Evolutionary conservation across 495 filamentous ascomycete species (phyloP), one percentile per base, ranked within the genome.

Genomic region (Aspergillus ellipticus): DNA sequence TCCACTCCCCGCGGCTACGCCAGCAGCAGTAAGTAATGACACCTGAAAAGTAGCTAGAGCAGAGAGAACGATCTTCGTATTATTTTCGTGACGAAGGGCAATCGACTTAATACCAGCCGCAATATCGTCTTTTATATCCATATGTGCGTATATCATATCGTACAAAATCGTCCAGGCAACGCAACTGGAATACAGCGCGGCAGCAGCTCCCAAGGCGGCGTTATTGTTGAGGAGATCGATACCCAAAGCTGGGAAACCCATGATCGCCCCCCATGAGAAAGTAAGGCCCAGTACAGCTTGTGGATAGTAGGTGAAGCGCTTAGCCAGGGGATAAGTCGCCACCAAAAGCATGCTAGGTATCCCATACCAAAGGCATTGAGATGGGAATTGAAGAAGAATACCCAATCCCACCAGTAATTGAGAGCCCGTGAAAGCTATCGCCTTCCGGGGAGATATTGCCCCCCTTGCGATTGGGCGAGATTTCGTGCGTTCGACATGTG

Each of bases 91-190:
- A 66, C 87, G 86, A 20, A 97, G 79, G 16, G 89, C 93, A 66
- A 97, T 98, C 60, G 87, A 91, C 75, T 96, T 97, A 73, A 98
- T 96, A 1, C 94, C 94, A 0, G 89, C 92, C 67, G 89, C 89
- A 29, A 84, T 83, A 67, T 98, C 94, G 62, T 98, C 94, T 65
- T 87, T 89, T 68, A 98, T 92, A 59, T 98, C 94, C 88, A 97
- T 96, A 72, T 97, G 92, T 29, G 95, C 94, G 72, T 98, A 98
- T 17, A 98, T 96, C 87, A 96, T 97, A 73, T 98, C 94, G 64
- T 98, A 98, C 54, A 97, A 67, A 41, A 97, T 82, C 9, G 94
- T 96, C 94, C 94, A 98, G 0, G 92, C 85, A 22, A 96, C 77
- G 64, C 93, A 96, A 58, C 89, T 93, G 15, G 82, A 74, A 70